Base-by-base conservation (phyloP, 257 asterid genomes). In the Petrea volubilis region DNA sequence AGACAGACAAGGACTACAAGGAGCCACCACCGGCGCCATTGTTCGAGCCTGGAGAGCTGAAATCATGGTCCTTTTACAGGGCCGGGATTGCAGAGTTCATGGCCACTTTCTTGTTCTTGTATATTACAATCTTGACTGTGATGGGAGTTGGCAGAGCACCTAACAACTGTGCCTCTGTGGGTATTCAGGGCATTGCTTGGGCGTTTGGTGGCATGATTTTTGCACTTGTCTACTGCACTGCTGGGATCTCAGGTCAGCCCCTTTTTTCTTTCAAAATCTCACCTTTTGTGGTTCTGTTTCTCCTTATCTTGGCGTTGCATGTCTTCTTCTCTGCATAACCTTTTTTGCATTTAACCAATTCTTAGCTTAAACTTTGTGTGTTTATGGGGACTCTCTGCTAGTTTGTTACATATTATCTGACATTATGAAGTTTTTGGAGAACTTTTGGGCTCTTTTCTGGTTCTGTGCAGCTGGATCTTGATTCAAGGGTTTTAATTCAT, bases 121-220 rank as follows among this genome's bases (percentile, higher is more conserved):
- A 88, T 25, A 76, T 88, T 65, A 73, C 85, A 13, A 21, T 88
- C 59, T 70, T 88, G 72, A 88, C 92, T 41, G 90, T 88, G 8
- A 86, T 86, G 92, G 95, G 95, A 3, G 84, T 80, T 0, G 56
- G 50, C 4, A 77, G 87, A 51, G 33, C 86, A 1, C 51, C 51
- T 0, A 72, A 10, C 50, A 80, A 82, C 79, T 88, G 95, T 59
- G 77, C 82, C 43, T 70, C 88, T 31, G 90, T 86, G 38, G 95
- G 95, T 12, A 72, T 86, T 71, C 92, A 86, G 78, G 92, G 92
- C 14, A 77, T 88, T 71, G 92, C 95, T 53, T 86, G 92, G 95
- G 87, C 90, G 61, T 88, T 86, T 65, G 95, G 92, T 62, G 95
- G 95, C 18, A 83, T 88, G 91, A 88, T 85, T 71, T 88, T 88